Conservation (phyloP, 148 eudicot genomes). For the Nepenthes gracilis region DNA sequence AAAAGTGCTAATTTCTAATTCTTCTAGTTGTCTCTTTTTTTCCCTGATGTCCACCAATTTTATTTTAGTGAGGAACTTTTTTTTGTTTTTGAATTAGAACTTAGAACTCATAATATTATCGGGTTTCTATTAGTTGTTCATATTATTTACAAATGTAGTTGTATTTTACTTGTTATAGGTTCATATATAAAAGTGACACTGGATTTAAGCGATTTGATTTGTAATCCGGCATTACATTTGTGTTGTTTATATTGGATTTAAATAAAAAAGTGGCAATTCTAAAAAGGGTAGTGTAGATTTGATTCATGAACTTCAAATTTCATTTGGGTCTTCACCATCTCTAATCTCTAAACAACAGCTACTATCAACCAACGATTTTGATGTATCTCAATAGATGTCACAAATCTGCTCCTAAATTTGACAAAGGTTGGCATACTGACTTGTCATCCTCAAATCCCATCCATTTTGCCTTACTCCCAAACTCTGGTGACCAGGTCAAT, state of each 20-base stretch:
- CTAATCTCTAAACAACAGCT: slow-evolving; percentile 29
- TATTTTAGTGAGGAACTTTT: too few relatives aligned
- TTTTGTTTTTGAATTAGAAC: too few relatives aligned
- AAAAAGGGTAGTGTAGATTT: slow-evolving; percentile 52
- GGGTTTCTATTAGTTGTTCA: too few relatives aligned
- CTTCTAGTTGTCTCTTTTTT: too few relatives aligned
- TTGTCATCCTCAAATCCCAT: slow-evolving; percentile 78
- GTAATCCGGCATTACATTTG: background rate
- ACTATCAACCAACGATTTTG: slow-evolving; percentile 39
- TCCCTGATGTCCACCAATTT: too few relatives aligned
- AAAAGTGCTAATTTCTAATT: too few relatives aligned
- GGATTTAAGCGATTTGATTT: too few relatives aligned
- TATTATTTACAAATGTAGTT: too few relatives aligned
- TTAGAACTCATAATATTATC: too few relatives aligned
- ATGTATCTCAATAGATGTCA: slow-evolving; percentile 55
- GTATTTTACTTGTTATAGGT: too few relatives aligned
- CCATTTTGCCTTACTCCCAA: slow-evolving; percentile 79
- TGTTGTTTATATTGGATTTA: background rate
- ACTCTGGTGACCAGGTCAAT: slow-evolving; percentile 31
- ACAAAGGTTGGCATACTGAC: slow-evolving; percentile 65
- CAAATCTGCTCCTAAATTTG: slow-evolving; percentile 55
- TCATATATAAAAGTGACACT: too few relatives aligned
- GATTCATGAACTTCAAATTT: slow-evolving; percentile 62
- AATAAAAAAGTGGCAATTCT: slow-evolving; percentile 42
- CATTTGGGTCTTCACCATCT: slow-evolving; percentile 47